phyloP scores from a whole-genome alignment of 164 flowering plant species.

The Liriodendron chinense region DNA sequence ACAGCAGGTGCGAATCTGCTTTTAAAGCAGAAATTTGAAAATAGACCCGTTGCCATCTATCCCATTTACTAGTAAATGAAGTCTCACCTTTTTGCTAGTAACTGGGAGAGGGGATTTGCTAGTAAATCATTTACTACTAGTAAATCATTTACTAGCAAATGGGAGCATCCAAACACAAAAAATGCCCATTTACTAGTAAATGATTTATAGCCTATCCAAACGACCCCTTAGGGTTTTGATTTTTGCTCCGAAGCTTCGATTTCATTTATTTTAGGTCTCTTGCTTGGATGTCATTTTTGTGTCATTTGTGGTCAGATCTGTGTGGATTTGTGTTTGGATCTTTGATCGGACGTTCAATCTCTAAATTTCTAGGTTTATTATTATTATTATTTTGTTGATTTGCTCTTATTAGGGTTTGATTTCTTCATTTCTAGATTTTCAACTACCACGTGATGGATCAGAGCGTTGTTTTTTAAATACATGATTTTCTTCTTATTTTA shows the following conservation, averaged over 20 bases:
- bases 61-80: no score
- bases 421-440: not conserved
- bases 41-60: no score
- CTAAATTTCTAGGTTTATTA: not conserved
- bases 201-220: no score
- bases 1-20: no score
- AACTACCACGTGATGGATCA: not conserved
- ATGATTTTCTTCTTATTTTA: not conserved
- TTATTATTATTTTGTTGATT: not conserved
- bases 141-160: no score
- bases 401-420: not conserved
- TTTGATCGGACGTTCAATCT: not conserved
- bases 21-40: no score
- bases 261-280: not conserved
- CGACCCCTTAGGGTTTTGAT: not conserved
- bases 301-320: conserved; percentile 3
- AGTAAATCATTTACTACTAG: no score
- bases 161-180: no score
- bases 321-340: not conserved
- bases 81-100: no score
- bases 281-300: not conserved
- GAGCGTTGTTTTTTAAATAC: not conserved
- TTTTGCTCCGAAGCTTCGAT: not conserved
- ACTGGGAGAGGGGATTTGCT: no score
- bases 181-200: no score